Evolutionary conservation across 805 yeast genomes (phyloP), one percentile per base, ranked within the genome.

Genomic region (Pichia scutulata): DNA sequence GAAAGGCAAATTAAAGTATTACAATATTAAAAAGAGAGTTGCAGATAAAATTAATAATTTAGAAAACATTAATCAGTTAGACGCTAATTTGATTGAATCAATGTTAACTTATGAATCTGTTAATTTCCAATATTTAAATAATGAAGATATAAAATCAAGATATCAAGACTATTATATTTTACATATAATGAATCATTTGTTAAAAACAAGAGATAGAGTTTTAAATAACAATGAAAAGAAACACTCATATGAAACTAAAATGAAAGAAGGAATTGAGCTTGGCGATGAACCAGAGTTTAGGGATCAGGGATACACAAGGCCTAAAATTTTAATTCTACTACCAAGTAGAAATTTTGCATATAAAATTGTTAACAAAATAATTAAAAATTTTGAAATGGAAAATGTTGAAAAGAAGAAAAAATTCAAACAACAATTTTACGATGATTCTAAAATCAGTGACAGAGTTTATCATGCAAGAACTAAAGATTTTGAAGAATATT

Each of bases 281-380:
- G 58, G 56, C 16, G 57, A 60, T 23, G 82, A 77, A 52, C 78
- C 78, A 13, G 95, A 88, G 59, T 74, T 76, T 55, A 71, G 95
- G 50, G 99, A 93, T 64, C 98, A 93, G 66, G 98, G 99, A 26
- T 93, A 89, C 64, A 90, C 97, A 0, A 76, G 98, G 54, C 96
- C 99, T 1, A 90, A 89, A 60, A 89, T 85, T 1, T 69, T 93
- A 50, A 79, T 92, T 6, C 67, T 93, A 24, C 70, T 88, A 40
- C 98, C 99, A 13, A 88, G 96, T 0, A 77, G 97, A 60, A 77
- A 89, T 57, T 70, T 84, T 10, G 89, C 93, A 25, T 82, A 79
- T 62, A 80, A 82, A 52, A 73, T 89, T 18, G 81, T 90, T 21
- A 75, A 77, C 41, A 74, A 77, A 36, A 57, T 93, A 39, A 79